A percentile compares a stretch with the other conserved stretches of the same genome.
phyloP scores from a whole-genome alignment of 2,329 filamentous ascomycete species.

The Monilinia laxa region DNA sequence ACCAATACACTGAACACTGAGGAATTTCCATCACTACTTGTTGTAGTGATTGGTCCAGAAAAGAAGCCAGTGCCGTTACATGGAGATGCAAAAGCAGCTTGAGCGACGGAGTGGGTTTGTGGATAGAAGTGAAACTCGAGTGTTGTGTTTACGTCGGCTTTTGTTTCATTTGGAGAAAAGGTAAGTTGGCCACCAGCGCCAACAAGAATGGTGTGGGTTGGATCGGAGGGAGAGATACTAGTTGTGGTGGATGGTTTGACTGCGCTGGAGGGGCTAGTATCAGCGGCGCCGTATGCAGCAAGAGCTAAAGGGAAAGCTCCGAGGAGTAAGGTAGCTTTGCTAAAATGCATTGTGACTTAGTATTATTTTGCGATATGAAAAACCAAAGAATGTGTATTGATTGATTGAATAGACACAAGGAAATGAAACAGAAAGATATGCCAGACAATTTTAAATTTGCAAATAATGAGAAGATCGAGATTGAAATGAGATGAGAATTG shows the following conservation, averaged over 20 bases:
- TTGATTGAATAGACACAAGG: neutral
- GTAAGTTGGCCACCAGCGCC: constrained; percentile 40
- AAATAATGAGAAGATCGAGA: neutral
- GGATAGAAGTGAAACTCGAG: constrained; percentile 57
- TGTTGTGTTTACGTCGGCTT: constrained; percentile 50
- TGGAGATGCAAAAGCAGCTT: constrained; percentile 41
- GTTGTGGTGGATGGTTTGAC: constrained; percentile 22
- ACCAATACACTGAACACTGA: constrained; percentile 46
- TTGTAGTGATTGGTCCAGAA: constrained; percentile 29
- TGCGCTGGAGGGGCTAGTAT: constrained; percentile 23
- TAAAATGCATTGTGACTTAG: constrained; percentile 37
- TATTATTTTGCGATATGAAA: neutral
- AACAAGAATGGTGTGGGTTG: constrained; percentile 40
- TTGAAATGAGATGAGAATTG: neutral
- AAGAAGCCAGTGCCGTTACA: constrained; percentile 38
- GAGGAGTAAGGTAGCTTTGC: constrained; percentile 29
- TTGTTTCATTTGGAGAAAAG: constrained; percentile 53
- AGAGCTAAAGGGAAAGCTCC: constrained; percentile 31
- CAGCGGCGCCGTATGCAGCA: constrained; percentile 26
- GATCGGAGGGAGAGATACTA: constrained; percentile 20
- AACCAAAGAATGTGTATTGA: neutral
- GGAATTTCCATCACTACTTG: constrained; percentile 26
- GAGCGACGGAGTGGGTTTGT: constrained; percentile 51
- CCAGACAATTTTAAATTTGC: neutral
- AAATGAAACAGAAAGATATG: neutral